Conservation (phyloP, 1,284 basidiomycete species). For the Cerioporus squamosus region DNA sequence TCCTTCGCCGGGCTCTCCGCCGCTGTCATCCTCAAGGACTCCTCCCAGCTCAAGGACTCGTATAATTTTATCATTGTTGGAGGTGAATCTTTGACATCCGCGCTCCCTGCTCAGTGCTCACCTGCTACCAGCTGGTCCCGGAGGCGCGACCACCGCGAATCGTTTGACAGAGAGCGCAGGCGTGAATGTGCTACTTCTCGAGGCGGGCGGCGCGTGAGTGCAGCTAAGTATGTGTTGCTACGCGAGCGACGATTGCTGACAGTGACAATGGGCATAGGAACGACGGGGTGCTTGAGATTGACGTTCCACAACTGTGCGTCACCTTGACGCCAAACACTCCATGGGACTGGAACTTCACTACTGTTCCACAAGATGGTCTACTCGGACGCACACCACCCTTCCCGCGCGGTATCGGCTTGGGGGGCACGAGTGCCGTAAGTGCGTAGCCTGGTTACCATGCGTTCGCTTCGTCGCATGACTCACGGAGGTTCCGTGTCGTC, state of each 20-base stretch:
- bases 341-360: conserved; percentile 15
- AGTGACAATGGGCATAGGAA: neutral
- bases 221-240: neutral
- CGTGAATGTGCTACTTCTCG: conserved; percentile 42
- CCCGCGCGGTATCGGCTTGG: conserved; percentile 9
- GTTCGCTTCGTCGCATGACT: neutral
- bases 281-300: neutral
- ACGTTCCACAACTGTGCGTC: neutral
- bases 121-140: conserved; percentile 21
- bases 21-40: neutral
- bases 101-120: neutral
- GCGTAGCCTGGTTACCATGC: neutral
- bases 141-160: conserved; percentile 38
- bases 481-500: neutral
- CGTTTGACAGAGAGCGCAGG: conserved; percentile 44
- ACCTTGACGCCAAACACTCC: conserved; percentile 7
- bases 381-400: conserved; percentile 5
- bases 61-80: conserved; percentile 31
- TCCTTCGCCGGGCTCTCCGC: neutral
- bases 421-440: conserved; percentile 12
- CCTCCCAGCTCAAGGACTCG: neutral
- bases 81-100: conserved; percentile 15
- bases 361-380: conserved; percentile 4
- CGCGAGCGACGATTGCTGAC: neutral
- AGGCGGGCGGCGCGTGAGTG: conserved; percentile 37